Conservation (phyloP, 75 land plant species). For the Pseudotsuga menziesii region DNA sequence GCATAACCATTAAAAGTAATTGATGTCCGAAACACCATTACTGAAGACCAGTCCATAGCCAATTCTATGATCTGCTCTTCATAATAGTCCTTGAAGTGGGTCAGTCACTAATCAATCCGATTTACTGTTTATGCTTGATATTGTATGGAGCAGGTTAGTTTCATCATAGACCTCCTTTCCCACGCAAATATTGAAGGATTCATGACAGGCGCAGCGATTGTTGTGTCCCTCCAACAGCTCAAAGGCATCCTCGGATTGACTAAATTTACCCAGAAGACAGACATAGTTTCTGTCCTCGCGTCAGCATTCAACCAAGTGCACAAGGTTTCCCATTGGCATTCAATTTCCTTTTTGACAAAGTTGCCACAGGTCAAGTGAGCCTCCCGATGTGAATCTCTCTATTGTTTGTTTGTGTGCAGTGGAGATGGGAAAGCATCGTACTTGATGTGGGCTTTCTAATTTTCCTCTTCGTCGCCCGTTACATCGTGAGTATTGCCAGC, state of each 20-base stretch:
- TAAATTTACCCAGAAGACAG: slow-evolving; percentile 22
- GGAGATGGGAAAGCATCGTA: slow-evolving; percentile 41
- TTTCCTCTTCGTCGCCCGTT: slow-evolving; percentile 24
- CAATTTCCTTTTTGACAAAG: not conserved
- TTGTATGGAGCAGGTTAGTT: slow-evolving; percentile 27
- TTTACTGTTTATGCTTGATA: no score
- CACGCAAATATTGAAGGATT: slow-evolving; percentile 37
- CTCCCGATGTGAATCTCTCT: not conserved
- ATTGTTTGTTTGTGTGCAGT: slow-evolving; percentile 25
- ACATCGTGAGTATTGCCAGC: slow-evolving; percentile 17
- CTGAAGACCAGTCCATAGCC: no score
- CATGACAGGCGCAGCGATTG: slow-evolving; percentile 39
- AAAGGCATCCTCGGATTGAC: slow-evolving; percentile 32
- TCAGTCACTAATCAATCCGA: not conserved
- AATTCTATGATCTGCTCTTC: not conserved
- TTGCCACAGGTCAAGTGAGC: not conserved
- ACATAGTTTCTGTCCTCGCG: slow-evolving; percentile 34
- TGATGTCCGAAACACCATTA: no score
- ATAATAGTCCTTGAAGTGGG: not conserved
- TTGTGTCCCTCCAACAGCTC: slow-evolving; percentile 31
- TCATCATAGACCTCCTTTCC: slow-evolving; percentile 37
- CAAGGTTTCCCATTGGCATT: slow-evolving; percentile 14
- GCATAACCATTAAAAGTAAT: no score
- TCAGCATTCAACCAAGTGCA: slow-evolving; percentile 31
- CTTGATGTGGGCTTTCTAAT: slow-evolving; percentile 27